Base-by-base conservation (phyloP, 176 grass and related monocot species). In the Oryza longistaminata region DNA sequence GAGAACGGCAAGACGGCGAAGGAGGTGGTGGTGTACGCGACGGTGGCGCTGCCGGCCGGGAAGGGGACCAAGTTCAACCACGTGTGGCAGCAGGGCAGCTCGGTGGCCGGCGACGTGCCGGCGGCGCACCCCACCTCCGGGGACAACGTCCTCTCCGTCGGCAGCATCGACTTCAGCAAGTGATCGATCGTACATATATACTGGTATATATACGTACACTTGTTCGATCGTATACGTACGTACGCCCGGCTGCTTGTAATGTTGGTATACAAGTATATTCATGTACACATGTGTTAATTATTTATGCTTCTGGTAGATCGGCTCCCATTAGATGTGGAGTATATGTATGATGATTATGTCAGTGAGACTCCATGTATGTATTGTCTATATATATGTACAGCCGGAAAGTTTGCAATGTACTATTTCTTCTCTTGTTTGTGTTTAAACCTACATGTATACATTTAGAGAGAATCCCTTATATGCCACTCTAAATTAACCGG, bases 21-120 rank as follows among this genome's bases (percentile, higher is more conserved):
- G 83, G 88, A 87, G 89, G 88, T 93, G 95, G 90, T 94, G 46
- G 82, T 97, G 84, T 97, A 93, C 70, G 92, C 95, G 11, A 97
- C 90, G 2, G 29, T 97, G 37, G 71, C 81, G 67, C 78, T 97
- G 58, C 80, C 81, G 1, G 83, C 69, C 0, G 70, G 77, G 4
- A 79, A 80, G 78, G 88, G 79, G 62, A 93, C 65, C 84, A 86
- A 91, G 88, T 94, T 91, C 79, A 91, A 88, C 84, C 92, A 97
- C 66, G 90, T 97, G 1, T 97, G 92, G 95, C 95, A 94, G 82
- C 81, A 80, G 25, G 95, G 95, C 24, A 85, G 82, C 86, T 82
- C 85, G 5, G 90, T 97, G 49, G 26, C 67, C 34, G 33, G 82
- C 65, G 92, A 88, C 53, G 95, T 97, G 74, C 95, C 95, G 14